Evolutionary conservation across 352 stramenopile genomes (phyloP).

Genomic region (Pythium grandisporangium): DNA sequence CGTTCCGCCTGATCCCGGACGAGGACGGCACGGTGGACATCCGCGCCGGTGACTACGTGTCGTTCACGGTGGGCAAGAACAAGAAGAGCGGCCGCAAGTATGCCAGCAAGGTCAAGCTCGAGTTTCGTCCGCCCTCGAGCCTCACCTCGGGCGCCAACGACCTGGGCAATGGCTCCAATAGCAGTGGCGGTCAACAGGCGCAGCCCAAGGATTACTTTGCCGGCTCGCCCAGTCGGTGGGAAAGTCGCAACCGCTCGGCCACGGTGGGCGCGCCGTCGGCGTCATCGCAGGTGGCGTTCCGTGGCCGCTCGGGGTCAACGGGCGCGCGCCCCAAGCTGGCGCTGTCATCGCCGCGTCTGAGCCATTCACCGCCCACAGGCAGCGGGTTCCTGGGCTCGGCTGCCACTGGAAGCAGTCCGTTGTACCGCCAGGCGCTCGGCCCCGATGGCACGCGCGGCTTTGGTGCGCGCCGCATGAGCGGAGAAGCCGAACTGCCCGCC

Average conservation of each 20-base stretch:
- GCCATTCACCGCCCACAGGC: slow-evolving; percentile 10
- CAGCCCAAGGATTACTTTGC: slow-evolving; percentile 18
- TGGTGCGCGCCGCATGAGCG: slow-evolving; percentile 57
- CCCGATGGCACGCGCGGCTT: slow-evolving; percentile 77
- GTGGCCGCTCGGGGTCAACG: slow-evolving; percentile 11
- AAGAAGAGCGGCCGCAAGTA: slow-evolving; percentile 87
- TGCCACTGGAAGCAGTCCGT: slow-evolving; percentile 27
- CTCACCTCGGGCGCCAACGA: slow-evolving; percentile 11
- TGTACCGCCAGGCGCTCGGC: slow-evolving; percentile 71
- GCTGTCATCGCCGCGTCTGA: slow-evolving; percentile 13
- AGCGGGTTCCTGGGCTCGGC: slow-evolving; percentile 12
- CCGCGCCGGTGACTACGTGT: slow-evolving; percentile 78
- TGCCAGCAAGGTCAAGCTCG: slow-evolving; percentile 81
- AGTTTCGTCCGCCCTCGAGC: slow-evolving; percentile 71
- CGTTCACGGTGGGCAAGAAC: slow-evolving; percentile 86
- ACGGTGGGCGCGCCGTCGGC: slow-evolving; percentile 10
- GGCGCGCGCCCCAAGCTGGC: slow-evolving; percentile 12
- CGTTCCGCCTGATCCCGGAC: slow-evolving; percentile 82
- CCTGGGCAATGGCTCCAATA: too few species aligned
- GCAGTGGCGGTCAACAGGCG: too few species aligned
- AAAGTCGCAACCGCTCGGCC: slow-evolving; percentile 17
- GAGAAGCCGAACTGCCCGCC: slow-evolving; percentile 49
- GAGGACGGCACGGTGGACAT: slow-evolving; percentile 84
- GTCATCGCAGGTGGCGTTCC: slow-evolving; percentile 10
- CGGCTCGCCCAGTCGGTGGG: slow-evolving; percentile 13